These are phyloP conservation scores for Phyllostachys edulis DNA, from an alignment of 176 grass and related monocot genomes.

Conservation along the genomic window DNA sequence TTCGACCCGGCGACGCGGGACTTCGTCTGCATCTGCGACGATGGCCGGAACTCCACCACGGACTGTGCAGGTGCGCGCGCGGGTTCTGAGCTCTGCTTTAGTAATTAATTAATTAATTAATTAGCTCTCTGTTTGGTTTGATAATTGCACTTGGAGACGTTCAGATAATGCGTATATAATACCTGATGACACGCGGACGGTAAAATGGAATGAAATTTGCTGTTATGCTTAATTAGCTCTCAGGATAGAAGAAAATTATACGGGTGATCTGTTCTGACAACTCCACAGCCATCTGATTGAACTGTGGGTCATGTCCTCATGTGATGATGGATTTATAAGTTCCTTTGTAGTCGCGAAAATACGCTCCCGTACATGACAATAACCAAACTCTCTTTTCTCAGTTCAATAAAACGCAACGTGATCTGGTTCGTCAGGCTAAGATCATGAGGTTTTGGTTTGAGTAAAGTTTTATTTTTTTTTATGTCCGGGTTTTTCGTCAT, in stretches of 20 bases:
- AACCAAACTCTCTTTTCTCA: not conserved
- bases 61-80: conserved; percentile 65
- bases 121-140: not conserved
- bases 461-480: not conserved
- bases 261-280: not conserved
- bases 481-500: too few relatives aligned
- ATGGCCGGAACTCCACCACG: conserved; percentile 63
- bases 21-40: conserved; percentile 78
- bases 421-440: not conserved
- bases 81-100: not conserved
- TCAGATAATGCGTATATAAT: not conserved
- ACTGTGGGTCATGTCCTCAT: not conserved
- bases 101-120: not conserved
- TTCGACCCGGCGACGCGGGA: conserved; percentile 59
- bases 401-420: too few relatives aligned
- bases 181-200: not conserved
- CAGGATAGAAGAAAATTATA: too few relatives aligned
- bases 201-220: not conserved
- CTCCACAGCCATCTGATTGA: not conserved
- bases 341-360: not conserved
- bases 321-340: not conserved
- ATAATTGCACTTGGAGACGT: not conserved
- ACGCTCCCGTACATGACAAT: not conserved
- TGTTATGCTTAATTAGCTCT: too few relatives aligned
- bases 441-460: not conserved